Evolutionary conservation across 768 basidiomycete species (phyloP).

Genomic region (Gelatoporia subvermispora): DNA sequence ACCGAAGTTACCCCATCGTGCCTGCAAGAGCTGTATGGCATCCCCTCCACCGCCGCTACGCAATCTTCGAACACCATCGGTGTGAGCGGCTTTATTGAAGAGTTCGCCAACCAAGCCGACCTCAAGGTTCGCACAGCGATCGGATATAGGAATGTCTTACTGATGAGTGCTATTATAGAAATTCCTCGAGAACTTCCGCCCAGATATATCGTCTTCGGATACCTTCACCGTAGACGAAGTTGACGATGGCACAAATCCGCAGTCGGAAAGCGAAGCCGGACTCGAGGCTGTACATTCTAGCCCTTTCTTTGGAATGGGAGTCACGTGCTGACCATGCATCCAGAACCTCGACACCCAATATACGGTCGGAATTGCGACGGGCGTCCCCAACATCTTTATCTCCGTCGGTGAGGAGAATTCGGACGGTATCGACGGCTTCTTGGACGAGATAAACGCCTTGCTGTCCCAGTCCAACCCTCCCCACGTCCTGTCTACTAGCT

Average conservation of each 20-base stretch:
- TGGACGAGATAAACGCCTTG: slow-evolving; percentile 55
- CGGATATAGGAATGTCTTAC: slow-evolving; percentile 31
- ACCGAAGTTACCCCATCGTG: slow-evolving; percentile 25
- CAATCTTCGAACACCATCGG: slow-evolving; percentile 24
- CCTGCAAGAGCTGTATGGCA: slow-evolving; percentile 27
- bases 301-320: no score
- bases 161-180: slow-evolving; percentile 33
- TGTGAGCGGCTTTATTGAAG: slow-evolving; percentile 29
- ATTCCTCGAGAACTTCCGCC: slow-evolving; percentile 32
- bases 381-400: slow-evolving; percentile 47
- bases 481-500: slow-evolving; percentile 61
- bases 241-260: slow-evolving; percentile 56
- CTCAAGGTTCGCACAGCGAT: slow-evolving; percentile 34
- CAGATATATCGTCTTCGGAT: slow-evolving; percentile 14
- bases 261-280: slow-evolving; percentile 8
- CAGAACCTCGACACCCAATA: slow-evolving; percentile 26
- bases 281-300: not conserved
- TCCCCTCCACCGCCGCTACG: slow-evolving; percentile 18
- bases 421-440: slow-evolving; percentile 21
- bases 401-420: slow-evolving; percentile 33
- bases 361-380: slow-evolving; percentile 34
- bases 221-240: slow-evolving; percentile 15
- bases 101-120: slow-evolving; percentile 25
- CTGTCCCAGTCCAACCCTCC: slow-evolving; percentile 40
- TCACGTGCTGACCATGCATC: not conserved